Percentiles rank a stretch among this genome's conserved stretches.
These are phyloP conservation scores for Ilex aquifolium DNA, from an alignment of 257 asterid genomes.

Conservation along the genomic window DNA sequence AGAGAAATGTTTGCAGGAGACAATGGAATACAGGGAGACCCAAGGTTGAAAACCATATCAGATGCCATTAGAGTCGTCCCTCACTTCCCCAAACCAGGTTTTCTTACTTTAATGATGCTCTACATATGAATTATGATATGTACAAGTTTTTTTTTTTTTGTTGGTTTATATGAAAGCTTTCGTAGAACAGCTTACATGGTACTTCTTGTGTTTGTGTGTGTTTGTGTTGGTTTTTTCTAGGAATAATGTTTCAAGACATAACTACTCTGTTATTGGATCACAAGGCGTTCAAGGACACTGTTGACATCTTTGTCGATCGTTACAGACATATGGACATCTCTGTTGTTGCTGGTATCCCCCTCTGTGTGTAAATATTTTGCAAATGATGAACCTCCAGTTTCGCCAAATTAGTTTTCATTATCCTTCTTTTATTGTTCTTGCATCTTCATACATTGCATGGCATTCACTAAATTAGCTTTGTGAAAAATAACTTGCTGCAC, in stretches of 20 bases:
- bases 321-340: conserved; percentile 74
- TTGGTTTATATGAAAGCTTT: not conserved
- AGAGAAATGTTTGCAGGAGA: conserved; percentile 74
- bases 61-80: conserved; percentile 77
- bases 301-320: conserved; percentile 80
- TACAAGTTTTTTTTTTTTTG: not conserved
- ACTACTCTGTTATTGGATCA: conserved; percentile 69
- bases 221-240: conserved; percentile 17
- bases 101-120: not conserved
- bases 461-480: too few species aligned
- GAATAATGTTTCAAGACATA: conserved; percentile 87
- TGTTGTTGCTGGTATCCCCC: conserved; percentile 65
- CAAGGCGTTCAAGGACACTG: conserved; percentile 68
- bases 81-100: conserved; percentile 85
- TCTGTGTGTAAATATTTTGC: not conserved
- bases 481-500: too few species aligned
- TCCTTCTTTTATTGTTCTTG: too few species aligned
- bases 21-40: conserved; percentile 74
- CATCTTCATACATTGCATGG: too few species aligned
- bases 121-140: too few species aligned
- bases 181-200: too few species aligned
- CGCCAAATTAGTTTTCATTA: too few species aligned
- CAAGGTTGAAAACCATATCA: conserved; percentile 60
- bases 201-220: too few species aligned
- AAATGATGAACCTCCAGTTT: too few species aligned